phyloP scores from a whole-genome alignment of 192 early-diverging fungal genomes.

The Diversispora eburnea region DNA sequence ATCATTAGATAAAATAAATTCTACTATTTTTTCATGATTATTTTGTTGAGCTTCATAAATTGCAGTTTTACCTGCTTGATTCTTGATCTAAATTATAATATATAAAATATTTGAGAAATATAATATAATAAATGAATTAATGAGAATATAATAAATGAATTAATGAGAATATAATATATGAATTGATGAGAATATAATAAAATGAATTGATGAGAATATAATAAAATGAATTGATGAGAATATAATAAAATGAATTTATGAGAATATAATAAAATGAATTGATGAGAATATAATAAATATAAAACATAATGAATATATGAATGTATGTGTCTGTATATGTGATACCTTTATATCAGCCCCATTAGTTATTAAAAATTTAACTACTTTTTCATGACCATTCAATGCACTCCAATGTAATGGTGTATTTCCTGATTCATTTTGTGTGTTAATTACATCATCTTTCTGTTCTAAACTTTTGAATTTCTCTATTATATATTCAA shows the following conservation, averaged over 20 bases:
- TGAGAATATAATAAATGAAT: too few species aligned
- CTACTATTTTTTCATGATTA: conserved; percentile 43
- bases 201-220: too few species aligned
- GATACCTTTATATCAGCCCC: conserved; percentile 63
- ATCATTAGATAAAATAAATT: conserved; percentile 38
- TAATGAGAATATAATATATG: too few species aligned
- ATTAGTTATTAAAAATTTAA: conserved; percentile 54
- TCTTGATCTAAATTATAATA: conserved; percentile 36
- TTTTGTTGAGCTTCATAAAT: conserved; percentile 47
- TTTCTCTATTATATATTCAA: conserved; percentile 47
- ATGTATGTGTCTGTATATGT: too few species aligned
- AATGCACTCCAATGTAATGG: conserved; percentile 84
- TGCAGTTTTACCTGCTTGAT: conserved; percentile 35
- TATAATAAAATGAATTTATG: too few species aligned
- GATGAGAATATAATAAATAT: too few species aligned
- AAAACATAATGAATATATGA: too few species aligned
- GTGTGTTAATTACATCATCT: conserved; percentile 43
- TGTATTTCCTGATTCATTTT: conserved; percentile 63
- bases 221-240: too few species aligned
- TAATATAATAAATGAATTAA: too few species aligned
- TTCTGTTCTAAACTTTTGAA: conserved; percentile 7
- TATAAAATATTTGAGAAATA: not conserved
- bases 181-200: too few species aligned
- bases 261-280: too few species aligned
- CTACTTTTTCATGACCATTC: conserved; percentile 71